A percentile compares a stretch with the other conserved stretches of the same genome.
Conservation (phyloP, 768 basidiomycete species). For the Lentinula sp. region DNA sequence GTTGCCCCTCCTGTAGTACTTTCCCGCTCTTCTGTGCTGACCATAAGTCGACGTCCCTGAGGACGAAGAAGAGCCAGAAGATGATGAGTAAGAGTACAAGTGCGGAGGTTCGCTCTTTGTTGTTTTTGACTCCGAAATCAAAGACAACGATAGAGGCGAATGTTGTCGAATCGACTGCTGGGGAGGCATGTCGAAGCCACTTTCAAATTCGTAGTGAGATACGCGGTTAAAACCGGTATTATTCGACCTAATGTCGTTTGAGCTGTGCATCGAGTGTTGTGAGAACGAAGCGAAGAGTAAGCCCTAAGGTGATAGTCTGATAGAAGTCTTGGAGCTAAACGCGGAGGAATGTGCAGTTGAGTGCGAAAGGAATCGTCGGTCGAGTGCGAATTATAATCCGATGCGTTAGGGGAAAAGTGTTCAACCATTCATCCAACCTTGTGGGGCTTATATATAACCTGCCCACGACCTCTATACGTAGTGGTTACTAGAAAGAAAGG, state of each 20-base stretch:
- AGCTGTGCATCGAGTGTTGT: background rate
- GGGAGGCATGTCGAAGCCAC: background rate
- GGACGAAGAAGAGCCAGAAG: background rate
- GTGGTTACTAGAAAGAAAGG: conserved; percentile 5
- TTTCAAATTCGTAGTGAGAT: background rate
- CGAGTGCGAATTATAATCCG: background rate
- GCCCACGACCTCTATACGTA: conserved; percentile 3
- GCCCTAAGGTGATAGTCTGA: background rate
- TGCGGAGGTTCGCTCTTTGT: background rate
- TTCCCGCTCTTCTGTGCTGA: background rate
- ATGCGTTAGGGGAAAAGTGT: background rate
- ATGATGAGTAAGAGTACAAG: background rate
- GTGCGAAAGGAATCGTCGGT: background rate
- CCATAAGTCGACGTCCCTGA: background rate
- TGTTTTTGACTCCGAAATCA: background rate
- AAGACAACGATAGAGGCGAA: conserved; percentile 3
- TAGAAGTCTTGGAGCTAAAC: background rate
- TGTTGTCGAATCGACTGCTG: background rate
- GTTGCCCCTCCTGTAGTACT: background rate
- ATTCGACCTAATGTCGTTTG: background rate
- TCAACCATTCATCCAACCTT: background rate
- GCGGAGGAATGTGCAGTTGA: background rate
- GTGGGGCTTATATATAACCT: conserved; percentile 5
- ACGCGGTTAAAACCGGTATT: background rate
- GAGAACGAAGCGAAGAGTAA: background rate